Evolutionary conservation across 2,329 filamentous ascomycete genomes (phyloP), one percentile per base, ranked within the genome.

Genomic region (Phaeomoniella chlamydospora): DNA sequence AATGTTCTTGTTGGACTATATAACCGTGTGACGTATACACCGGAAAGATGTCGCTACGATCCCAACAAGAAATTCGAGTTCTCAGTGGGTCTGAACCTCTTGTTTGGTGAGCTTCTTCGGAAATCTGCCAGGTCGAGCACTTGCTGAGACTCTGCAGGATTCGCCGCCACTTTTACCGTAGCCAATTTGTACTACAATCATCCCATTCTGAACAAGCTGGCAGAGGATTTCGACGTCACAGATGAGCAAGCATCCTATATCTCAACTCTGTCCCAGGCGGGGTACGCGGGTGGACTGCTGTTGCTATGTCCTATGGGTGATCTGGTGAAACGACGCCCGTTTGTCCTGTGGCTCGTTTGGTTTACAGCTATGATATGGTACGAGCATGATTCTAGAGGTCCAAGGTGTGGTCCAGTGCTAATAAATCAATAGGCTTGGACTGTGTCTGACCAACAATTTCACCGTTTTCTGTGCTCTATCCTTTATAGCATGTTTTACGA

Each of bases 111-210:
- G 54, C 3, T 49, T 47, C 10, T 18, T 26, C 15, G 29, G 18
- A 10, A 4, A 12, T 15, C 26, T 37, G 13, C 26, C 3, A 16
- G n/a, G 10, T 9, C 12, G 19, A 16, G 30, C n/a, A 29, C 38
- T 40, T 18, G 6, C 12, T 35, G 31, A 13, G 22, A 35, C 37
- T 15, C 29, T 19, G 22, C 35, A 35, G 43, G 36, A 6, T 46
- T 45, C 36, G 43, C 69, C 2, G 59, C 61, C 0, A 68, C 75
- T 3, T 75, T 84, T 44, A 83, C 79, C 1, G 82, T 87, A 4
- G 81, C 81, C 13, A 87, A 87, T 45, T 61, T 88, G 3, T 88
- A 88, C 58, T 86, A 88, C 55, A 82, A 72, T 40, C 81, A 87
- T 47, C 80, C 83, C 0, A 81, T 88, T 33, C 61, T 88, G 15